phyloP scores from a whole-genome alignment of 805 yeast species.

The Candida andamanensis region DNA sequence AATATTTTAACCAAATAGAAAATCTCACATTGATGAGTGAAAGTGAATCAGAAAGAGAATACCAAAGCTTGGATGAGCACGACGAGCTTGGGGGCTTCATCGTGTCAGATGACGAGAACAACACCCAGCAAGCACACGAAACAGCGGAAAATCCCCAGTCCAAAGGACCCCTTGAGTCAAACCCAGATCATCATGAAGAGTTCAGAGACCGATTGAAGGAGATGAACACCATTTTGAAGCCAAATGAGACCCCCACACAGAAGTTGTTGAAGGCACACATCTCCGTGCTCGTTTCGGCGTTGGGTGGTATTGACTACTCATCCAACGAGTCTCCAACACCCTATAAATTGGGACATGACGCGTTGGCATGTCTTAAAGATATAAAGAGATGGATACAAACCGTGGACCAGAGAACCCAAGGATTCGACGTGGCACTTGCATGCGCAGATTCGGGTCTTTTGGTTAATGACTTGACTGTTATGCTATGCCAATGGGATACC shows the following conservation, averaged over 20 bases:
- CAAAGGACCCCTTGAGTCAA: too few relatives aligned
- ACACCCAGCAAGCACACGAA: slow-evolving; percentile 1
- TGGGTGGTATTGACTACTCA: slow-evolving; percentile 83
- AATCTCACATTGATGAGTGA: too few relatives aligned
- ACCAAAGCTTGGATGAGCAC: slow-evolving; percentile 4
- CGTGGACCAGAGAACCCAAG: slow-evolving; percentile 67
- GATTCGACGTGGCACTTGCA: slow-evolving; percentile 82
- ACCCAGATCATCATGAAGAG: slow-evolving; percentile 11
- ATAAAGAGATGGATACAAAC: slow-evolving; percentile 81
- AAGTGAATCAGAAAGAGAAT: too few relatives aligned
- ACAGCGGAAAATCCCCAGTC: too few relatives aligned
- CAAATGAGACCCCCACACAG: slow-evolving; percentile 31
- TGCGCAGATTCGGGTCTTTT: slow-evolving; percentile 77
- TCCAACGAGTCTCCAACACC: slow-evolving; percentile 36
- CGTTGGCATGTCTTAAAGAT: slow-evolving; percentile 80
- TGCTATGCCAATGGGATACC: slow-evolving; percentile 68
- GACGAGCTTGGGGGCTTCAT: slow-evolving; percentile 34
- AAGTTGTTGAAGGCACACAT: slow-evolving; percentile 63
- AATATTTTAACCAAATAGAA: too few relatives aligned
- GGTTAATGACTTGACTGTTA: slow-evolving; percentile 64
- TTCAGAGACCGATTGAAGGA: slow-evolving; percentile 17
- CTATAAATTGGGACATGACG: slow-evolving; percentile 84
- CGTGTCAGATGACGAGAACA: slow-evolving; percentile 22
- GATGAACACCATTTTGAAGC: slow-evolving; percentile 21
- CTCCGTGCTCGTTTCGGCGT: slow-evolving; percentile 75